These are phyloP conservation scores for Dendrobium chrysotoxum DNA, from an alignment of 106 monocot genomes.

Conservation along the genomic window DNA sequence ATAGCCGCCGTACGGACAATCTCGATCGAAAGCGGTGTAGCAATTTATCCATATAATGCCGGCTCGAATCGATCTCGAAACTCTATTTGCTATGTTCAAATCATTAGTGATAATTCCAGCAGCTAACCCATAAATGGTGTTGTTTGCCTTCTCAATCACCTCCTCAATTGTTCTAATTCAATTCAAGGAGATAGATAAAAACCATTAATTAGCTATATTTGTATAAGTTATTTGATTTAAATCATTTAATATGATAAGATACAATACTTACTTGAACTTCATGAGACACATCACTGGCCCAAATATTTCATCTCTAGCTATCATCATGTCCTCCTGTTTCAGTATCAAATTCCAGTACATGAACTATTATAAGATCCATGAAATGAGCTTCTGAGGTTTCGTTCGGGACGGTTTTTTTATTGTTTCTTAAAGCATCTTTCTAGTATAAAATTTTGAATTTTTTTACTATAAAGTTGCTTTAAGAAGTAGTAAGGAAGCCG, in stretches of 20 bases:
- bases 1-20: constrained; percentile 27
- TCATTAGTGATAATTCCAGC: constrained; percentile 27
- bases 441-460: too few relatives aligned
- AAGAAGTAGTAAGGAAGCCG: too few relatives aligned
- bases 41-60: constrained; percentile 30
- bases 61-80: constrained; percentile 23
- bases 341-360: not conserved
- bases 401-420: too few relatives aligned
- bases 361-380: not conserved
- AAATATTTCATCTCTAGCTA: constrained; percentile 47
- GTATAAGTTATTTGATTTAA: not conserved
- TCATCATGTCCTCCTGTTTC: constrained; percentile 46
- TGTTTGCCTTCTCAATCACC: constrained; percentile 30
- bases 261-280: constrained; percentile 25
- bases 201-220: not conserved
- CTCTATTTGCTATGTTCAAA: constrained; percentile 22
- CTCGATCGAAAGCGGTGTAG: constrained; percentile 17
- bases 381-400: too few relatives aligned
- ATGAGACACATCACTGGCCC: constrained; percentile 52
- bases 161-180: constrained; percentile 23
- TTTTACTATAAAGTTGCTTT: too few relatives aligned
- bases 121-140: constrained; percentile 25
- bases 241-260: not conserved
- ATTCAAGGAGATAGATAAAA: not conserved
- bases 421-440: too few relatives aligned